Base-by-base conservation (phyloP, 768 basidiomycete species). In the Suillus subaureus region DNA sequence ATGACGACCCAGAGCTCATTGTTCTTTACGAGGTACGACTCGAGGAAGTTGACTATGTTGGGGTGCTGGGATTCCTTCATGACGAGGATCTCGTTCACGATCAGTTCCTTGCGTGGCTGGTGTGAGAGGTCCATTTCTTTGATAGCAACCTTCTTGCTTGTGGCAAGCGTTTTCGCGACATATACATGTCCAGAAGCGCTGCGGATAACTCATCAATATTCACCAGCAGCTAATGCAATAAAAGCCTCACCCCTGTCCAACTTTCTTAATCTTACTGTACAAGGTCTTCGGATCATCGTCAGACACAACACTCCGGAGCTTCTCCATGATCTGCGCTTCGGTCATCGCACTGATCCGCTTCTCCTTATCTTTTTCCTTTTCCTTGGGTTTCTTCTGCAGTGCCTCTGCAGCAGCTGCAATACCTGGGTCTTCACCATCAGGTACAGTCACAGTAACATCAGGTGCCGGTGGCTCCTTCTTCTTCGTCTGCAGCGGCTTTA, bases 1-100 rank as follows among this genome's bases (percentile, higher is more conserved):
- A 97, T 98, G 65, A 97, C 95, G 52, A 97, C 95, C 96, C 96
- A 98, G 28, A 97, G 86, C 74, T 97, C 95, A 61, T 85, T 90
- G 75, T 83, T 90, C 79, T 91, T 92, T 62, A 97, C 87, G 52
- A 98, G 85, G 77, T 96, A 97, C 28, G 93, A 88, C 7, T 97
- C 93, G 49, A 97, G 79, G 79, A 94, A 98, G 79, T 97, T 97
- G 82, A 98, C 96, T 65, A 98, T 96, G 73, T 97, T 98, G 37
- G 95, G 94, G 75, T 97, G 96, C 68, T 96, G 94, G 33, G 93
- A 95, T 78, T 96, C 97, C 77, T 96, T 97, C 97, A 99, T 99
- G 70, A 99, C 97, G 67, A 98, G 82, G 70, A 97, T 98, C 78
- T 98, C 96, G 72, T 98, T 98, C 64, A 97, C 96, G 74, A 98